phyloP scores from a whole-genome alignment of 108 stramenopile species.

The Fragilaria crotonensis region DNA sequence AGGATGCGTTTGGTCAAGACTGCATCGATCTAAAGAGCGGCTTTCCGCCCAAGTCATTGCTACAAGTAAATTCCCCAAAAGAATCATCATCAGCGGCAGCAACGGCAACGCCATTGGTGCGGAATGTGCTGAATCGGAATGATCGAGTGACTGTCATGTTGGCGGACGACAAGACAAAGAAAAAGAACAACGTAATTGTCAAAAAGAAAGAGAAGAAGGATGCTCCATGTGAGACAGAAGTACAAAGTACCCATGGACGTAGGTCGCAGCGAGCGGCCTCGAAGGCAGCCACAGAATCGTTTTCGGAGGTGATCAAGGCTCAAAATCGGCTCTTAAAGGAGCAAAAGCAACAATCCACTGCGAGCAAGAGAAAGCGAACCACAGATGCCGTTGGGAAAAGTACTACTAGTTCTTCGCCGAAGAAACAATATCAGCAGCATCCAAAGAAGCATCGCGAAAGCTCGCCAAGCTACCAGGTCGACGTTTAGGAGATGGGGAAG shows the following conservation, averaged over 20 bases:
- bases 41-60: conserved; percentile 51
- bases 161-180: conserved; percentile 17
- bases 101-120: conserved; percentile 11
- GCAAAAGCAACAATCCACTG: conserved; percentile 17
- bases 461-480: conserved; percentile 28
- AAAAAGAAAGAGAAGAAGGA: conserved; percentile 2
- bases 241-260: not conserved
- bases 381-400: too few species aligned
- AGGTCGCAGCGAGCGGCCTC: conserved; percentile 47
- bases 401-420: too few species aligned
- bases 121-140: conserved; percentile 27
- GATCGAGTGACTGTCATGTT: conserved; percentile 44
- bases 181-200: not conserved
- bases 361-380: conserved; percentile 10
- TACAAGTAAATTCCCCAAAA: too few species aligned
- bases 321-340: conserved; percentile 43
- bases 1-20: not conserved
- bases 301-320: conserved; percentile 49
- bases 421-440: not conserved
- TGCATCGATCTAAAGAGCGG: conserved; percentile 22
- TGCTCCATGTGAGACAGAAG: not conserved
- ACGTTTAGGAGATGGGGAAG: conserved; percentile 37
- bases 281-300: conserved; percentile 41
- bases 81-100: too few species aligned
- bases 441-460: conserved; percentile 7